Base-by-base conservation (phyloP, 2,329 filamentous ascomycete genomes). In the Epichloe hybrida region DNA sequence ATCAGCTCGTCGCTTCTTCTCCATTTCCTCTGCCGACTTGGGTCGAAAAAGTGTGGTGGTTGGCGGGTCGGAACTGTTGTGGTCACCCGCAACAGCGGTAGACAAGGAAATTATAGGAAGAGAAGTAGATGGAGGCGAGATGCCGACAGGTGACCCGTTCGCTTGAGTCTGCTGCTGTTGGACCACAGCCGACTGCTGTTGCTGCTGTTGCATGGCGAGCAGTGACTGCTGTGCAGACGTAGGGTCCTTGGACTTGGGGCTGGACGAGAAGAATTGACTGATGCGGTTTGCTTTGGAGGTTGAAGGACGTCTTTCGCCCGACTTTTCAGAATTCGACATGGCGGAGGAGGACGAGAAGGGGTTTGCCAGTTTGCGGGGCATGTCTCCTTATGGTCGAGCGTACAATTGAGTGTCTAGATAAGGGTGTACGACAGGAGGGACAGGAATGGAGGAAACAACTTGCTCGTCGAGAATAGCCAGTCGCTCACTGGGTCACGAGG, bases 31-130 rank as follows among this genome's bases (percentile, higher is more conserved):
- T n/a, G 83, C 84, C 7, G 88, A 86, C 52, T 87, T 86, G 34
- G 93, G 89, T 62, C 91, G 81, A 69, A 95, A 96, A 48, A 97
- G 80, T 8, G 79, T 75, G 11, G 82, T 95, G 47, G 86, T 86
- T 13, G 84, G 75, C 46, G 83, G 74, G 59, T 95, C 85, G 66
- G 80, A 81, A 64, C 79, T 83, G 64, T 81, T 79, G 50, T 68
- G 69, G 74, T 93, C 77, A 59, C 87, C 86, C 55, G 81, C 84
- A 34, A 82, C 86, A 47, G 88, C 88, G 41, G 88, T 89, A 12
- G 91, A 95, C 52, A 97, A 77, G 41, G 88, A 95, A 62, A 97
- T 96, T 50, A 85, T 91, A 39, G 91, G 91, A 60, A 96, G 73
- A 46, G 88, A 86, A 56, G 90, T 72, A 52, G 85, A 83, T 41